phyloP scores from a whole-genome alignment of 306 rosid species.

The Myrica gale region DNA sequence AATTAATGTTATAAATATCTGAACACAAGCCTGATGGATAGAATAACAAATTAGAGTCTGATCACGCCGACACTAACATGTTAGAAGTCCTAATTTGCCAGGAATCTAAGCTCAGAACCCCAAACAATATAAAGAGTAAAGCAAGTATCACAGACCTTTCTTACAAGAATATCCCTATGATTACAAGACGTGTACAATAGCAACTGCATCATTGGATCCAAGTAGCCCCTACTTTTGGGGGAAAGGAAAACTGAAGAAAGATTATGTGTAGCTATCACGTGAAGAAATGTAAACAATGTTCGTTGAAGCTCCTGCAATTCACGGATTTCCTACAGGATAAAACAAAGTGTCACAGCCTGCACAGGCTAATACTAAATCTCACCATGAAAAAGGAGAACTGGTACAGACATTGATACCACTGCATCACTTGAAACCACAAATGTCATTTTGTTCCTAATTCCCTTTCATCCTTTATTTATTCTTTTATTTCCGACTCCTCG shows the following conservation, averaged over 20 bases:
- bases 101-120: slow-evolving; percentile 12
- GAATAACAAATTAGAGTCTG: slow-evolving; percentile 18
- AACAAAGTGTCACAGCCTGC: slow-evolving; percentile 13
- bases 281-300: slow-evolving; percentile 80
- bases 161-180: slow-evolving; percentile 79
- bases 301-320: slow-evolving; percentile 95
- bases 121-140: neutral
- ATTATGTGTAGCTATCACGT: slow-evolving; percentile 74
- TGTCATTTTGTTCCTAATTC: neutral
- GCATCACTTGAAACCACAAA: neutral
- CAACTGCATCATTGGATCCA: slow-evolving; percentile 82
- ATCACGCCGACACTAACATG: neutral
- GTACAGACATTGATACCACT: neutral
- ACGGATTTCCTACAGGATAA: slow-evolving; percentile 70
- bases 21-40: slow-evolving; percentile 75
- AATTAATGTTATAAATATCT: slow-evolving; percentile 77
- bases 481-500: neutral
- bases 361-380: neutral
- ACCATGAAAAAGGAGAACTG: neutral
- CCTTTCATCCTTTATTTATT: neutral
- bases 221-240: slow-evolving; percentile 70
- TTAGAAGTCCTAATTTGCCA: slow-evolving; percentile 1
- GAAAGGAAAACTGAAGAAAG: slow-evolving; percentile 78
- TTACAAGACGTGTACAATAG: slow-evolving; percentile 75
- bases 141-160: slow-evolving; percentile 61